phyloP scores from a whole-genome alignment of 2,329 filamentous ascomycete genomes.

The Aureobasidium sp. region DNA sequence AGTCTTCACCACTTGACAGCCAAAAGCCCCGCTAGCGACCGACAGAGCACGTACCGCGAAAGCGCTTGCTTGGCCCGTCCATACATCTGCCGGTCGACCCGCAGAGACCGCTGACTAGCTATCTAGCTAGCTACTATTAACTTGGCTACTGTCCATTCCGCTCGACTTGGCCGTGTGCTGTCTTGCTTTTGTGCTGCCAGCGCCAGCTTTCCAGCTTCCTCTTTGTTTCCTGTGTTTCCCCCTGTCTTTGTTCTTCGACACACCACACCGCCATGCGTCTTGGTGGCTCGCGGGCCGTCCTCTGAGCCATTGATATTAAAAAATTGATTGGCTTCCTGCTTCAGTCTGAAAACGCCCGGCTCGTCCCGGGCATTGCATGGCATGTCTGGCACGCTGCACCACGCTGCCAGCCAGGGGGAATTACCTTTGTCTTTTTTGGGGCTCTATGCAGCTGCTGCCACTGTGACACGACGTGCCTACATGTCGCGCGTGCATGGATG shows the following conservation, averaged over 20 bases:
- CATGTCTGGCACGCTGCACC: not conserved
- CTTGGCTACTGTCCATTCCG: too few species aligned
- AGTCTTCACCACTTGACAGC: constrained; percentile 7
- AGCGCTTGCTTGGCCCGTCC: not conserved
- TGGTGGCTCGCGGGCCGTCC: constrained; percentile 1
- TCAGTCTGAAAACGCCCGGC: not conserved
- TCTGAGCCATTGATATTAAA: constrained; percentile 6
- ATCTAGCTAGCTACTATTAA: not conserved
- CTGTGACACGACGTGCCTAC: constrained; percentile 8
- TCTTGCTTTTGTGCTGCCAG: not conserved
- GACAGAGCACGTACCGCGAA: not conserved
- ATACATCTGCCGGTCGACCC: constrained; percentile 2
- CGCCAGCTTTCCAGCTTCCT: not conserved
- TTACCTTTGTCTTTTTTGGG: not conserved
- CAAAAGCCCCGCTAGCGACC: not conserved
- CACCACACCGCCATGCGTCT: constrained; percentile 1
- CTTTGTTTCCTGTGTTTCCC: not conserved
- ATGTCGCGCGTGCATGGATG: not conserved
- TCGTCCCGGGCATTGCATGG: not conserved
- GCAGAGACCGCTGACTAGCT: not conserved
- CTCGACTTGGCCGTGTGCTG: not conserved
- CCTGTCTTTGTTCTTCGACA: not conserved
- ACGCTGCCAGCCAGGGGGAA: not conserved
- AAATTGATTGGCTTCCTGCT: constrained; percentile 10
- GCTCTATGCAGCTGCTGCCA: not conserved